Base-by-base conservation (phyloP, 148 eudicot species). In the Fagopyrum esculentum region DNA sequence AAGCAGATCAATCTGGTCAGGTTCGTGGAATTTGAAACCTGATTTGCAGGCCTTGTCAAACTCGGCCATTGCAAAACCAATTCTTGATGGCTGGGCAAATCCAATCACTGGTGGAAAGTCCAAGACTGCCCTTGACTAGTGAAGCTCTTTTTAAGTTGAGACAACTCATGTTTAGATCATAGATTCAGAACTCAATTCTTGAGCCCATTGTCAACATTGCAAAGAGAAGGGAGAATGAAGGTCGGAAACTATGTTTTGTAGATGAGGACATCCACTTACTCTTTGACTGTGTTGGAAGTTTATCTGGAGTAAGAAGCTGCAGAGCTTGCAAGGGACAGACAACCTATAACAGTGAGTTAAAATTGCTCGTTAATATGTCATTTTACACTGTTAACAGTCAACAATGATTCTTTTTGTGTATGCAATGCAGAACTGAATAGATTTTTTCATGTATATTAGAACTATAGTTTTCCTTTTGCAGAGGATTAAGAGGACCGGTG, bases 11-110 rank as follows among this genome's bases (percentile, higher is more conserved):
- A 77, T 88, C 13, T 87, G 94, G 94, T 69, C 86, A 17, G 82
- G 86, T 17, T 77, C 93, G 59, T 95, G 96, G 97, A 84, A 83
- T 73, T 80, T 91, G 79, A 94, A 86, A 82, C 86, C 93, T 0
- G 99, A 95, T 74, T 45, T 92, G 17, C 97, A 89, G 75, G 95
- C 86, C 12, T 75, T 89, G 66, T 89, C 90, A 47, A 74, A 82
- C 50, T 85, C 93, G 47, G 96, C 93, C 69, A 82, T 91, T 57
- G 73, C 86, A 13, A 92, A 78, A 74, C 93, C 93, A 0, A 87
- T 88, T 69, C 88, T 91, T 80, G 97, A 91, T 78, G 92, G 97
- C 54, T 80, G 92, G 77, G 86, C 96, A 12, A 92, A 92, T 74
- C 96, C 95, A 40, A 86, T 83, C 2, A 80, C 84, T 9, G 84